Conservation (phyloP, 371 early-diverging fungal genomes). For the Mucor circinelloides region DNA sequence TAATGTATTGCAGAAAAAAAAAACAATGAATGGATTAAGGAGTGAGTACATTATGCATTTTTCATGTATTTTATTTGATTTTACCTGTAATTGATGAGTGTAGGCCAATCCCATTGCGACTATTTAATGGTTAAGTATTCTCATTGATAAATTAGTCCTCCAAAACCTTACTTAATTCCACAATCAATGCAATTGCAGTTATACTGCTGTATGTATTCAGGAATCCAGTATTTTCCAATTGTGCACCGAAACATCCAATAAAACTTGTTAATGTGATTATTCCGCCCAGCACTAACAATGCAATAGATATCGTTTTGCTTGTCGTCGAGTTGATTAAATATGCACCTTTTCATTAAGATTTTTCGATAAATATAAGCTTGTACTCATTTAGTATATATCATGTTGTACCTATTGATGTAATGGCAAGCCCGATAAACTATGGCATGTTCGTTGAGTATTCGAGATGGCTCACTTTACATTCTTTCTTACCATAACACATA, state of each 20-base stretch:
- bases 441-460: neutral
- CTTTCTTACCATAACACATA: constrained; percentile 29
- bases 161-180: constrained; percentile 27
- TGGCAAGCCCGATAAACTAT: constrained; percentile 25
- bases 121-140: neutral
- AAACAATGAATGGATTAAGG: neutral
- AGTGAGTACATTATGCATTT: neutral
- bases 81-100: constrained; percentile 19
- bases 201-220: constrained; percentile 37
- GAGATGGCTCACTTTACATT: neutral
- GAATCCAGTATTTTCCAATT: constrained; percentile 37
- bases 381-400: neutral
- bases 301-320: constrained; percentile 28
- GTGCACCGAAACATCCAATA: constrained; percentile 41
- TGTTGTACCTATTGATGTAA: constrained; percentile 32
- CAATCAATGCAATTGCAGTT: constrained; percentile 30
- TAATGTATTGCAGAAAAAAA: neutral
- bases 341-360: constrained; percentile 24
- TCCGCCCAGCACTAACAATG: constrained; percentile 26
- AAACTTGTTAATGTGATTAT: constrained; percentile 30
- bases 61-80: neutral
- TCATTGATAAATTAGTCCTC: neutral
- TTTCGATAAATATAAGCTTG: neutral
- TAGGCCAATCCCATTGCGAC: constrained; percentile 16
- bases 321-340: constrained; percentile 36